These are phyloP conservation scores for Penicillium rolfsii DNA, from an alignment of 2,329 filamentous ascomycete genomes.

Conservation along the genomic window DNA sequence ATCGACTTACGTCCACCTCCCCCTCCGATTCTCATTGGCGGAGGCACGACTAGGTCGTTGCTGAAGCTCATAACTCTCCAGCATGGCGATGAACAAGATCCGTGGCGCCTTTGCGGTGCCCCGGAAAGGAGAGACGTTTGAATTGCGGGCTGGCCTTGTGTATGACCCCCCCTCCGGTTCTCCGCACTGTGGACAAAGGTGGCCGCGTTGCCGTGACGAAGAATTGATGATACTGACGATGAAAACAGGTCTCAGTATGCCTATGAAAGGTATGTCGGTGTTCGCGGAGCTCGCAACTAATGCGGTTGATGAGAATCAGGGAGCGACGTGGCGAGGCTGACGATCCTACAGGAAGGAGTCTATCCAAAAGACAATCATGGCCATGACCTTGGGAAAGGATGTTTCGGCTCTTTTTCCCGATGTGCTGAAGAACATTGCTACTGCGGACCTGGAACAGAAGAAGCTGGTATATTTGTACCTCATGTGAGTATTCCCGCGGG, in stretches of 20 bases:
- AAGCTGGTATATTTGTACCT: conserved; percentile 98
- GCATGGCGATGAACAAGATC: conserved; percentile 95
- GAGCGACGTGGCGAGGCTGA: conserved; percentile 30
- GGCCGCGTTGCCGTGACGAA: conserved; percentile 13
- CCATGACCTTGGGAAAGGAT: conserved; percentile 98
- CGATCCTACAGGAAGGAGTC: conserved; percentile 75
- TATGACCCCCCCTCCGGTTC: conserved; percentile 43
- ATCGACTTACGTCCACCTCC: conserved; percentile 21
- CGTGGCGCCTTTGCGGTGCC: conserved; percentile 90
- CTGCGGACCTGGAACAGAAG: conserved; percentile 92
- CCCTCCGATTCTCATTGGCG: conserved; percentile 28
- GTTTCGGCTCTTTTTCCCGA: conserved; percentile 96
- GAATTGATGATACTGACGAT: conserved; percentile 41
- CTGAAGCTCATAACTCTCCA: conserved; percentile 36
- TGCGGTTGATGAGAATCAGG: conserved; percentile 2
- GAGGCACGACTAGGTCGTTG: conserved; percentile 43
- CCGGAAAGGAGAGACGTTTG: conserved; percentile 96
- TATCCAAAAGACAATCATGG: conserved; percentile 99
- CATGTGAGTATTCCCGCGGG: conserved; percentile 65
- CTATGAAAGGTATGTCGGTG: conserved; percentile 73
- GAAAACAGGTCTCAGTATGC: conserved; percentile 85
- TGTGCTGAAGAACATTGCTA: conserved; percentile 98
- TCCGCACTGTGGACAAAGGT: conserved; percentile 18
- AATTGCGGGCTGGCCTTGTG: conserved; percentile 89
- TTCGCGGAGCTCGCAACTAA: background rate